A percentile compares a stretch with the other conserved stretches of the same genome.
These are phyloP conservation scores for Piper longum DNA, from an alignment of 164 flowering plant species.

Conservation along the genomic window DNA sequence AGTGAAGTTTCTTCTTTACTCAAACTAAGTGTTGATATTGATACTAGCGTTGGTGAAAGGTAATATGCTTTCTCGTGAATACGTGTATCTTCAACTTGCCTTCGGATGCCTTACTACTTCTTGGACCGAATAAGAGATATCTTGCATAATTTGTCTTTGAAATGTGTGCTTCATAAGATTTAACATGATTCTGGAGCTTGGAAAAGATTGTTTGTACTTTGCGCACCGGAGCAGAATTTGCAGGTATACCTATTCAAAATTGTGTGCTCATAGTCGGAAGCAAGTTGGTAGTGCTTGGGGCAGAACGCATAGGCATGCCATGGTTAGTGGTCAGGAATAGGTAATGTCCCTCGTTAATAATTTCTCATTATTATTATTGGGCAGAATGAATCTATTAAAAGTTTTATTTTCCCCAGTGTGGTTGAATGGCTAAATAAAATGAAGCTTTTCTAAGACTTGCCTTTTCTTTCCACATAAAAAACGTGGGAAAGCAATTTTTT, in stretches of 20 bases:
- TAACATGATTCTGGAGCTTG: slow-evolving; percentile 27
- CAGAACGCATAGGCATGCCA: slow-evolving; percentile 69
- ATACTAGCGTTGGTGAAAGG: slow-evolving; percentile 63
- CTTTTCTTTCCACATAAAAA: no score
- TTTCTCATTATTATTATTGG: not conserved
- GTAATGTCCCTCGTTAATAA: slow-evolving; percentile 15
- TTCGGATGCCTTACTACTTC: no score
- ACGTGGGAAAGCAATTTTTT: no score
- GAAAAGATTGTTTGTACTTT: slow-evolving; percentile 55
- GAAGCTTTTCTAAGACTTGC: no score
- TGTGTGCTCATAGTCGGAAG: slow-evolving; percentile 84
- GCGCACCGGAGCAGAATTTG: slow-evolving; percentile 80
- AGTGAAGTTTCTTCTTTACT: slow-evolving; percentile 81
- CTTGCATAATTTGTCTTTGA: no score
- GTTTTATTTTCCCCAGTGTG: no score
- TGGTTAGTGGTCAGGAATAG: slow-evolving; percentile 71
- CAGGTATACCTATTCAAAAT: slow-evolving; percentile 38
- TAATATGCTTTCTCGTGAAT: not conserved
- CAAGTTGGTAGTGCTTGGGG: slow-evolving; percentile 60
- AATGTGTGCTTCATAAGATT: not conserved
- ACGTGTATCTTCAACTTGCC: not conserved
- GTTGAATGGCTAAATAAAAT: no score
- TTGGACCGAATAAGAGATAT: no score
- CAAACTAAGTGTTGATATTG: slow-evolving; percentile 65
- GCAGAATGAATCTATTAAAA: not conserved